Evolutionary conservation across 2,329 filamentous ascomycete species (phyloP), one percentile per base, ranked within the genome.

Genomic region (Pestalotiopsis sp.): DNA sequence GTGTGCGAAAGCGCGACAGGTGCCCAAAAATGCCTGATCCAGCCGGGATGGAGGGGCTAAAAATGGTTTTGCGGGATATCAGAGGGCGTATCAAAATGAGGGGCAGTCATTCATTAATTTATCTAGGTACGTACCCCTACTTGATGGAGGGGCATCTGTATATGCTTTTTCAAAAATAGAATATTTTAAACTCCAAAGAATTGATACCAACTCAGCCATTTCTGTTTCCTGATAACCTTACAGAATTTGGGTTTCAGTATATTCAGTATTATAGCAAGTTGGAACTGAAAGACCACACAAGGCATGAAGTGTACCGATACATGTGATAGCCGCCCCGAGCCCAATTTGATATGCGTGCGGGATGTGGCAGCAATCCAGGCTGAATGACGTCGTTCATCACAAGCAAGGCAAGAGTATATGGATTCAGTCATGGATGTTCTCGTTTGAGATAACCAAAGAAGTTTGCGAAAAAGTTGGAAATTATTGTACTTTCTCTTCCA

Each of bases 1-100:
- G 61, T 62, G 59, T 62, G 59, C 59, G 59, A 62, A 62, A 62
- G 38, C 20, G 36, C 38, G 61, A 52, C 61, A 45, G 61, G 41
- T 64, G 61, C 61, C 61, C 61, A 64, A 64, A 59, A 20, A 25
- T 52, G 61, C 38, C 61, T 64, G 61, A 52, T 13, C 23, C 11
- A 39, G 36, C n/a, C n/a, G 36, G 41, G 36, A 45, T 52, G 61
- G 61, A 64, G 61, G 61, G 61, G 61, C 62, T 65, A 52, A 52
- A 52, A 27, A n/a, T 17, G 57, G 20, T 36, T 52, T 52, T 58
- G 25, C 56, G 56, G 56, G 56, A 27, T 58, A 36, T 14, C 57
- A 59, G 59, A 20, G 59, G 7, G 38, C n/a, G 25, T 36, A 62
- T 27, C 59, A 27, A 62, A 62, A 39, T 62, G 59, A 62, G 59